Evolutionary conservation across 176 grass and related monocot species (phyloP), one percentile per base, ranked within the genome.

Genomic region (Triticum turgidum): DNA sequence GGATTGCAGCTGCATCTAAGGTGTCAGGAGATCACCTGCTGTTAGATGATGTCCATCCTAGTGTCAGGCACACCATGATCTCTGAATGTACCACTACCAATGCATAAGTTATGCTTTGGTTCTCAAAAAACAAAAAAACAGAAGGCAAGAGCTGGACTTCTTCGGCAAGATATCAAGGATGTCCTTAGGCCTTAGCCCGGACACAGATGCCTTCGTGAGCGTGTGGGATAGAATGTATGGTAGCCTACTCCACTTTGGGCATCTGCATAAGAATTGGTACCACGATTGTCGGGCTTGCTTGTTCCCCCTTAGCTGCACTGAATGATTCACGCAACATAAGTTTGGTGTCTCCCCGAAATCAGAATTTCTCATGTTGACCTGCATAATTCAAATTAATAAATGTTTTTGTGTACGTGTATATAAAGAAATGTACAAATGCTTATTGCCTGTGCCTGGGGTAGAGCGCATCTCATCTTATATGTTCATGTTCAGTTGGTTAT

Each of bases 91-190:
- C 24, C 24, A 24, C 24, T 24, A 24, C 24, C 24, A 24, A 24
- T 24, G 24, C 24, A 24, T 24, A 24, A 24, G 24, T 24, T 24
- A 24, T 24, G 24, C 24, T 24, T 24, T 24, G 24, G 24, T 24
- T n/a, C n/a, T n/a, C n/a, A n/a, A n/a, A n/a, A n/a, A n/a, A n/a
- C n/a, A n/a, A n/a, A n/a, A 24, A 24, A 24, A 24, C 24, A 24
- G 24, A 24, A 24, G 24, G 24, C 24, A 42, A 77, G 94, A 99
- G 87, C 73, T 99, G 30, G 94, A 99, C 86, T 99, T 99, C 80
- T 94, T 99, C 66, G 92, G 97, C 22, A 90, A 99, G 83, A 91
- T 99, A 82, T 93, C 92, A 11, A 94, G 97, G 61, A 82, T 92
- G 20, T 92, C 90, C 17, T 96, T 99, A 96, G 94, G 24, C 24